Evolutionary conservation across 2,329 filamentous ascomycete genomes (phyloP), one percentile per base, ranked within the genome.

Genomic region (Colletotrichum incanum): DNA sequence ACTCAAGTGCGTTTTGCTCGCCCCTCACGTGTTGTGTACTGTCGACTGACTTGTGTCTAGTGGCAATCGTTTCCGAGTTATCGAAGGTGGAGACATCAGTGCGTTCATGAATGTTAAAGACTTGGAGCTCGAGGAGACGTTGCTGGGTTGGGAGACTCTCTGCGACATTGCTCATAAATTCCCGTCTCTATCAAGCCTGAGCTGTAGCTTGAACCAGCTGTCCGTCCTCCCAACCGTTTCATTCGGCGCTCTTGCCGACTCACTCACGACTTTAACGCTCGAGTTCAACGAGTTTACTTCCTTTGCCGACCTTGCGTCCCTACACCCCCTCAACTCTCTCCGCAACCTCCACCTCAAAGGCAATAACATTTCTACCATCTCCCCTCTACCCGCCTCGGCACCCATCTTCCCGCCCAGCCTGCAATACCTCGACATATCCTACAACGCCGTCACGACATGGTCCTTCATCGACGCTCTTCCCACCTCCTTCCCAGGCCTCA

Each of bases 361-460:
- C 62, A 97, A 97, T 82, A 86, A 85, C 61, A 93, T 98, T 74
- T 83, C 84, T 20, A 78, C 81, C 20, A 80, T 88, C 31, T 64
- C 75, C 66, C 67, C 79, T 31, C 62, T 80, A 18, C 74, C 79
- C 11, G 75, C 78, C 8, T 68, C 80, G 1, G 70, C 77, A 9
- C 83, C 90, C 5, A 76, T 86, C 9, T 92, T 94, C 76, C 79
- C 89, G 4, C 55, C 80, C 0, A 87, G 80, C 1, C 79, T 94
- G 7, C 86, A 86, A 55, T 93, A 93, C 73, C 82, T 96, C 20
- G 93, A 95, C 79, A 80, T 96, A 23, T 94, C 93, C 1, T 91
- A 92, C 80, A 96, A 96, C 81, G 82, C 86, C 20, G 86, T 96
- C 39, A 79, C 86, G 20, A 86, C 87, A 23, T 98, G 95, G 94